Conservation (phyloP, 1,139 yeast species). For the Nematodospora anomalae region DNA sequence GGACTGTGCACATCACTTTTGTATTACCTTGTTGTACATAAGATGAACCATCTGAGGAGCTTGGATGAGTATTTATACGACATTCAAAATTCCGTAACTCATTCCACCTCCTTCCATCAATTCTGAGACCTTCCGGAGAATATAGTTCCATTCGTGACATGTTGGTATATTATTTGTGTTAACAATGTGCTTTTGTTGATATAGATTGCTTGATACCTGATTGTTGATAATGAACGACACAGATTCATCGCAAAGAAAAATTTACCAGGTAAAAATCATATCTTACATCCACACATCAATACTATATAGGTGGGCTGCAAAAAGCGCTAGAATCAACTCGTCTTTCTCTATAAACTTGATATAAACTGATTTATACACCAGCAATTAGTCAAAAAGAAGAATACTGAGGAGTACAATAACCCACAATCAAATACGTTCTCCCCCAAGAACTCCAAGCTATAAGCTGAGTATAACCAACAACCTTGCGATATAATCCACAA, state of each 20-base stretch:
- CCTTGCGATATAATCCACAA: conserved; percentile 77
- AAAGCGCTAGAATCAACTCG: too few species aligned
- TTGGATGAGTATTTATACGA: conserved; percentile 82
- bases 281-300: not conserved
- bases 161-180: not conserved
- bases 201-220: too few species aligned
- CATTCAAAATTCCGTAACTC: conserved; percentile 83
- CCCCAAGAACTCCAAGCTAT: conserved; percentile 79
- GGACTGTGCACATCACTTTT: conserved; percentile 79
- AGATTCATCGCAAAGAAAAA: not conserved
- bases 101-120: conserved; percentile 94
- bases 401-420: conserved; percentile 57
- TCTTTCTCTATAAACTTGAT: conserved; percentile 40
- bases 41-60: conserved; percentile 88
- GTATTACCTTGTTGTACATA: conserved; percentile 92
- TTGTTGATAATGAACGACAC: too few species aligned
- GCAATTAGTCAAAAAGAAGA: conserved; percentile 69
- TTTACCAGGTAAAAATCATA: not conserved
- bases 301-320: not conserved
- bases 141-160: conserved; percentile 58
- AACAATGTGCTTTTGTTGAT: too few species aligned
- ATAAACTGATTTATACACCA: conserved; percentile 63
- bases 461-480: conserved; percentile 78
- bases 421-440: conserved; percentile 61
- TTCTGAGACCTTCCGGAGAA: conserved; percentile 90